phyloP scores from a whole-genome alignment of 768 basidiomycete genomes.

The Kwoniella bestiolae region DNA sequence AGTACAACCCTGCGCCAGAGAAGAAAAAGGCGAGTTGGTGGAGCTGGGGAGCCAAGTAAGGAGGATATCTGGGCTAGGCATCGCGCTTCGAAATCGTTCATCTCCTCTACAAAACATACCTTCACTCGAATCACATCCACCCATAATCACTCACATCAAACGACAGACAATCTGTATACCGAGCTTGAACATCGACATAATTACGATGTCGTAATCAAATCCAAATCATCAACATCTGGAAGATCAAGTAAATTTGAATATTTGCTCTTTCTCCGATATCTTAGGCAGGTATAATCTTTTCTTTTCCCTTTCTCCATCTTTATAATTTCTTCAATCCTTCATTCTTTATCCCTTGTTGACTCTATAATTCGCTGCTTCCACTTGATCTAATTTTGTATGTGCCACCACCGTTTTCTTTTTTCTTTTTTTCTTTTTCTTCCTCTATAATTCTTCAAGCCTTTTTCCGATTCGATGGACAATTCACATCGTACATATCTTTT shows the following conservation, averaged over 20 bases:
- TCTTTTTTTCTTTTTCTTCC: background rate
- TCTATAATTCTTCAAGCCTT: too few relatives aligned
- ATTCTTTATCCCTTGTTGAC: background rate
- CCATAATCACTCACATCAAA: too few relatives aligned
- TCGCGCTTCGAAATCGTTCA: too few relatives aligned
- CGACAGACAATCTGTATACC: background rate
- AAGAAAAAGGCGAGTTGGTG: constrained; percentile 55
- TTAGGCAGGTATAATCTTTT: background rate
- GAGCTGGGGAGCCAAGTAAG: constrained; percentile 37
- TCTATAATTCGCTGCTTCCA: background rate
- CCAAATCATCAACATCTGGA: background rate
- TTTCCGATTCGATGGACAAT: background rate
- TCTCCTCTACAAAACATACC: too few relatives aligned
- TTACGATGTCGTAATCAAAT: background rate
- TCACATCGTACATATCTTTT: background rate
- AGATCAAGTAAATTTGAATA: background rate
- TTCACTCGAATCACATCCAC: too few relatives aligned
- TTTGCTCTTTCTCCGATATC: background rate
- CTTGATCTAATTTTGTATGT: background rate
- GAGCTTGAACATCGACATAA: background rate
- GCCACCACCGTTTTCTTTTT: background rate
- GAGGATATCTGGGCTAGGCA: background rate
- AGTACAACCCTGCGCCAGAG: constrained; percentile 56
- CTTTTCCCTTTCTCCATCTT: background rate
- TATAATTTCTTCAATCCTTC: background rate